Base-by-base conservation (phyloP, 2,329 filamentous ascomycete species). In the Pleoardoris graminearum region DNA sequence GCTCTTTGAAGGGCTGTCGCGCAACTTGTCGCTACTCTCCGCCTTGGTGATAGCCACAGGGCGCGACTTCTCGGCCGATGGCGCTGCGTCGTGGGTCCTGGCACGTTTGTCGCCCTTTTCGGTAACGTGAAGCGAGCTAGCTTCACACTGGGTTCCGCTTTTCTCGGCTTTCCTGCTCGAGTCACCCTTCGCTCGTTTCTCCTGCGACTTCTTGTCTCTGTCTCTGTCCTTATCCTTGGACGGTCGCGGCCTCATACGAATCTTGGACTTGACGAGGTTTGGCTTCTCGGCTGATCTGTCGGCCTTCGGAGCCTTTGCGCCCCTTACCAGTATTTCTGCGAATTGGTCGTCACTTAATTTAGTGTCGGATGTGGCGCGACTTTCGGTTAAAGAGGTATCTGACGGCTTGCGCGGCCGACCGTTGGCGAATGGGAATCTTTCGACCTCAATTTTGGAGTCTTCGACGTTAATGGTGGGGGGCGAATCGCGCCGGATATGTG, bases 241-340 rank as follows among this genome's bases (percentile, higher is more conserved):
- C 16, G 57, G 54, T n/a, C 66, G 65, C 14, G 65, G 58, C 29
- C 71, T 59, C 69, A 74, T 72, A 8, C 70, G 63, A 35, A 73
- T 68, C 35, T 71, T 74, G 3, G 67, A 63, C 37, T 72, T 71
- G 19, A 73, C 69, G 8, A 73, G 39, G 38, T 44, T 67, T 57
- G 25, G 65, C 48, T 56, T 66, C 41, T 44, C 41, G 37, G 35
- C 45, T 41, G 52, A 51, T 25, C 45, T 53, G 50, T 38, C 55
- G 6, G 54, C 36, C 8, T 45, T 51, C 1, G 62, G 51, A 3
- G 60, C 42, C 30, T 53, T 58, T 43, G 66, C 66, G 35, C 68
- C 67, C 30, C 57, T 60, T 8, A 55, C 55, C 17, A 71, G 46
- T 30, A 54, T 60, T 12, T 70, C 66, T 1, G 62, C 52, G 54